Evolutionary conservation across 495 filamentous ascomycete genomes (phyloP).

Genomic region (Achaetomiella virescens): DNA sequence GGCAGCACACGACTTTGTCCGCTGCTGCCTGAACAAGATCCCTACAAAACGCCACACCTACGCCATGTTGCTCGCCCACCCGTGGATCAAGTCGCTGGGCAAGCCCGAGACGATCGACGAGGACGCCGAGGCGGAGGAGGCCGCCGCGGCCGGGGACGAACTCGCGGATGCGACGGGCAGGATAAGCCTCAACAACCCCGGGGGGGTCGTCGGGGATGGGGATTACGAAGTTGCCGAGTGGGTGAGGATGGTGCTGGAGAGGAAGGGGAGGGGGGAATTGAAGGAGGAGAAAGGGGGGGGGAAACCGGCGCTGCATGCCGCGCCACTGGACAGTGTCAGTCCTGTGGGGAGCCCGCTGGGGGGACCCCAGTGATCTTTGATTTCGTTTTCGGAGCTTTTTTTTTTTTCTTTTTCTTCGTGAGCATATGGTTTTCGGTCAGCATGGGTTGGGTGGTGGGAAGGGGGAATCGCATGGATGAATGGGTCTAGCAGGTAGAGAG

Average conservation of each 20-base stretch:
- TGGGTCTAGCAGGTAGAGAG: neutral
- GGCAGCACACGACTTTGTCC: slow-evolving; percentile 79
- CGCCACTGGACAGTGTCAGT: slow-evolving; percentile 60
- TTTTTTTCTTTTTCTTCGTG: neutral
- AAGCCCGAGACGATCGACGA: slow-evolving; percentile 79
- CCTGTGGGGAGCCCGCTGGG: slow-evolving; percentile 35
- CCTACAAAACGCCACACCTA: slow-evolving; percentile 88
- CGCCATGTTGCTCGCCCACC: slow-evolving; percentile 78
- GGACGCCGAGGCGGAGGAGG: slow-evolving; percentile 58
- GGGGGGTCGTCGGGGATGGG: slow-evolving; percentile 33
- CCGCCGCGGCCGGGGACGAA: slow-evolving; percentile 42
- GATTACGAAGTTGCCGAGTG: slow-evolving; percentile 79
- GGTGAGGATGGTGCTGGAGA: slow-evolving; percentile 67
- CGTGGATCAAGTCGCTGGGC: slow-evolving; percentile 75
- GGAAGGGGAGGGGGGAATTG: slow-evolving; percentile 47
- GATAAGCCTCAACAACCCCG: slow-evolving; percentile 36
- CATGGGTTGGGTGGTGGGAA: neutral
- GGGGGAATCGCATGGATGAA: neutral
- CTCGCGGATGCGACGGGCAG: slow-evolving; percentile 41
- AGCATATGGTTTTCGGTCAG: neutral
- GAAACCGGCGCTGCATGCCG: slow-evolving; percentile 71
- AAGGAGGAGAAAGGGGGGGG: slow-evolving; percentile 27
- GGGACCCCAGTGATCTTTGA: neutral
- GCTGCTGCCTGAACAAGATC: slow-evolving; percentile 84
- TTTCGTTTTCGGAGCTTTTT: too few species aligned